phyloP scores from a whole-genome alignment of 2,329 filamentous ascomycete genomes.

The Penicillium sp. region DNA sequence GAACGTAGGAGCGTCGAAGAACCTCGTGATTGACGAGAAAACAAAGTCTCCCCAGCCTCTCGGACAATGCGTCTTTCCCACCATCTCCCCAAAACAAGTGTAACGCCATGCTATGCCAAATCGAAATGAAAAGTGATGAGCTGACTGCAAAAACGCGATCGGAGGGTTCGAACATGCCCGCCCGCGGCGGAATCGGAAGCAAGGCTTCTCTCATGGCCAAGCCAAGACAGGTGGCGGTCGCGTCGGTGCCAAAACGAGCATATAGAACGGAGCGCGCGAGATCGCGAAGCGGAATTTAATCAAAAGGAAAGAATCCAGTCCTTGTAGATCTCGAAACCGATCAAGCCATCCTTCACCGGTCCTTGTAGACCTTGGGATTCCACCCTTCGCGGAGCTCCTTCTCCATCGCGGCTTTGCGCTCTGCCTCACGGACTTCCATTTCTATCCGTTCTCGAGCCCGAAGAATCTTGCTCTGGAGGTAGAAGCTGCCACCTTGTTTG shows the following conservation, averaged over 20 bases:
- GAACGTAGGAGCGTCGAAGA: not conserved
- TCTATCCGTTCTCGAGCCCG: slow-evolving; percentile 89
- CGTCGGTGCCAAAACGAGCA: not conserved
- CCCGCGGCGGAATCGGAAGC: not conserved
- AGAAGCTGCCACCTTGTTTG: slow-evolving; percentile 93
- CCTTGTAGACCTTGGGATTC: slow-evolving; percentile 93
- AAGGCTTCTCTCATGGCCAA: slow-evolving; percentile 3
- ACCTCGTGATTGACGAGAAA: slow-evolving; percentile 14
- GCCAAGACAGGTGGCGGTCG: not conserved
- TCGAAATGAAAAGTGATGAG: slow-evolving; percentile 12
- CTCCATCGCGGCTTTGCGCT: slow-evolving; percentile 66
- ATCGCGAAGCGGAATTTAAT: not conserved
- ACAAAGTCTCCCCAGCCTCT: slow-evolving; percentile 15
- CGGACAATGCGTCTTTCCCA: too few relatives aligned
- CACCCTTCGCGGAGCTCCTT: slow-evolving; percentile 78
- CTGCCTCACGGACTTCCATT: slow-evolving; percentile 68
- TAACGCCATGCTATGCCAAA: slow-evolving; percentile 40
- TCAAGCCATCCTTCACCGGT: slow-evolving; percentile 48
- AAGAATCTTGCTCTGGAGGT: slow-evolving; percentile 94
- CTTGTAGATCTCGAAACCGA: not conserved
- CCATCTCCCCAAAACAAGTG: slow-evolving; percentile 22
- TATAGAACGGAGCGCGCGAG: not conserved
- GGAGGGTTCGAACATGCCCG: not conserved
- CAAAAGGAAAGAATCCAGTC: not conserved
- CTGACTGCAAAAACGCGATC: not conserved